A percentile compares a stretch with the other conserved stretches of the same genome.
Evolutionary conservation across 1,139 yeast species (phyloP).

Genomic region (Lodderomyces metapsilosis): DNA sequence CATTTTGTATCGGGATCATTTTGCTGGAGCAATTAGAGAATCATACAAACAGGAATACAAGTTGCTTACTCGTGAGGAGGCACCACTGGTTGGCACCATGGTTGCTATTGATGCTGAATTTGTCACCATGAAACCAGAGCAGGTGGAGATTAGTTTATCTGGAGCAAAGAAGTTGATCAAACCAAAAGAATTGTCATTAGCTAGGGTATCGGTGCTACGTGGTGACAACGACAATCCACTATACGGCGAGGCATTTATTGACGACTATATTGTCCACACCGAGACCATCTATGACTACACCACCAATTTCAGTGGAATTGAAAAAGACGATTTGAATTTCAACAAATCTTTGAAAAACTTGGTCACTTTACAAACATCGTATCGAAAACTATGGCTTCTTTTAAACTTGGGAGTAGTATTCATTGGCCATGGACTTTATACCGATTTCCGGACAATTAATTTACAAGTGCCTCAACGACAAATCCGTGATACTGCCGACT

Average conservation of each 20-base stretch:
- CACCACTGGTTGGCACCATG: slow-evolving; percentile 70
- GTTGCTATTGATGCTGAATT: slow-evolving; percentile 98
- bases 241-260: slow-evolving; percentile 78
- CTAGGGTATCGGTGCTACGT: slow-evolving; percentile 83
- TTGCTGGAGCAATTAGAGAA: slow-evolving; percentile 68
- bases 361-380: slow-evolving; percentile 81
- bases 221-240: slow-evolving; percentile 46
- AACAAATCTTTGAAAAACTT: slow-evolving; percentile 61
- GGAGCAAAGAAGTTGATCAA: slow-evolving; percentile 69
- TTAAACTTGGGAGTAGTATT: slow-evolving; percentile 87
- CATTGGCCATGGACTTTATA: slow-evolving; percentile 90
- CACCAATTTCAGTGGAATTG: slow-evolving; percentile 90
- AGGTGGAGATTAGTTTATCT: slow-evolving; percentile 66
- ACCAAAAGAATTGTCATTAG: slow-evolving; percentile 77
- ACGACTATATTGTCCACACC: slow-evolving; percentile 82
- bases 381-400: slow-evolving; percentile 84
- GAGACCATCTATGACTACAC: slow-evolving; percentile 77
- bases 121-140: slow-evolving; percentile 78
- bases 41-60: slow-evolving; percentile 61
- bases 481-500: slow-evolving; percentile 84
- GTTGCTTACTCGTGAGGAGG: slow-evolving; percentile 62
- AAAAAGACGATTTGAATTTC: slow-evolving; percentile 86
- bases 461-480: slow-evolving; percentile 82
- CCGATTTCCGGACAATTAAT: slow-evolving; percentile 91
- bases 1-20: slow-evolving; percentile 72